These are phyloP conservation scores for Hortaea werneckii DNA, from an alignment of 2,329 filamentous ascomycete genomes.

Conservation along the genomic window DNA sequence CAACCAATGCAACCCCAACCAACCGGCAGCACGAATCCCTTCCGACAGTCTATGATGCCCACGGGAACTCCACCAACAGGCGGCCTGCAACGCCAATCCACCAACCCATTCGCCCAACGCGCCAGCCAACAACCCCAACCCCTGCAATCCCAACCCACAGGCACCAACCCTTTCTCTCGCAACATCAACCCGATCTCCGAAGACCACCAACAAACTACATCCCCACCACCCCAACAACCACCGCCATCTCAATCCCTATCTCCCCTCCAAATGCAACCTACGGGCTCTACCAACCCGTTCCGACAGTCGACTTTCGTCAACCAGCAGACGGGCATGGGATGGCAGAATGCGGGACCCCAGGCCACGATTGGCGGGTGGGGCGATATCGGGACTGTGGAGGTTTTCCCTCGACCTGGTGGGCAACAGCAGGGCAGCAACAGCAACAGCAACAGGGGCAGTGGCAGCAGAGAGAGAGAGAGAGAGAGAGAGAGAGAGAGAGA, in stretches of 20 bases:
- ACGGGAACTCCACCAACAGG: conserved; percentile 12
- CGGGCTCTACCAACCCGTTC: conserved; percentile 90
- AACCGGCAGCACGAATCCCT: conserved; percentile 70
- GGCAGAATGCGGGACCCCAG: conserved; percentile 60
- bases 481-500: too few relatives aligned
- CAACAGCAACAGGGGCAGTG: conserved; percentile 13
- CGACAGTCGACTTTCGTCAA: conserved; percentile 84
- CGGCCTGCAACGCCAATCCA: conserved; percentile 18
- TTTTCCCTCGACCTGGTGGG: conserved; percentile 72
- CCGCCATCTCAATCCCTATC: conserved; percentile 29
- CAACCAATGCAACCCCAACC: conserved; percentile 43
- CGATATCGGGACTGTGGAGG: conserved; percentile 64
- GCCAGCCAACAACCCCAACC: conserved; percentile 28
- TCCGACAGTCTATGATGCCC: conserved; percentile 77
- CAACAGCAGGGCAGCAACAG: background rate
- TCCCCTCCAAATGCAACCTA: conserved; percentile 60
- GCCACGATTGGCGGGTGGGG: conserved; percentile 73
- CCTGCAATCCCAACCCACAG: conserved; percentile 51
- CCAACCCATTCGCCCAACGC: conserved; percentile 51
- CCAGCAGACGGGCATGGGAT: conserved; percentile 75
- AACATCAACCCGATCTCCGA: conserved; percentile 31
- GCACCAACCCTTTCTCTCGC: conserved; percentile 62
- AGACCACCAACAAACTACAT: too few relatives aligned
- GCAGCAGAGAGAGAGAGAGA: conserved; percentile 2
- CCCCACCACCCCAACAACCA: conserved; percentile 21